These are phyloP conservation scores for Arachis stenosperma DNA, from an alignment of 306 rosid genomes.

Conservation along the genomic window DNA sequence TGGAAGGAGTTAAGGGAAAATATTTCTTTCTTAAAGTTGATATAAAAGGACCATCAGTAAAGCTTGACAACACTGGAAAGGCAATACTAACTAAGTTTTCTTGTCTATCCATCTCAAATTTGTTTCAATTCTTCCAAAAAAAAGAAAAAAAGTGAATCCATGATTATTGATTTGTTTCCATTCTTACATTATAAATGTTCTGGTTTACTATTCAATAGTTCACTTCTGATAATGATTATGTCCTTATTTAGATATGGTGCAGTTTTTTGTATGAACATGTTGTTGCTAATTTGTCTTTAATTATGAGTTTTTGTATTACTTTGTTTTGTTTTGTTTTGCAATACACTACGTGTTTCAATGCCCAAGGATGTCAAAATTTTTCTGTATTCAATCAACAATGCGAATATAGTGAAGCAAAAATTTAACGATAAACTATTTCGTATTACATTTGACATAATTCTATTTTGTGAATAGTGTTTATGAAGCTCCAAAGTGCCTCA, in stretches of 20 bases:
- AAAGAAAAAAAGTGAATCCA: too few species aligned
- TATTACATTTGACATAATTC: neutral
- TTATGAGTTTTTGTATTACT: neutral
- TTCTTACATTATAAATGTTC: neutral
- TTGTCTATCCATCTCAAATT: neutral
- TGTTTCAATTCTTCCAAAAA: too few species aligned
- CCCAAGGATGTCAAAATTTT: conserved; percentile 48
- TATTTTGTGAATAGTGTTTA: neutral
- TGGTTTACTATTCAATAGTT: neutral
- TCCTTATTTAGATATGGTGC: neutral
- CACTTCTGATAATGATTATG: conserved; percentile 13
- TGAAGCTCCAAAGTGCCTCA: neutral
- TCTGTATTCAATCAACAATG: conserved; percentile 49
- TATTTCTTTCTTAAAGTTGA: conserved; percentile 82
- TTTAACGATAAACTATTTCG: conserved; percentile 45
- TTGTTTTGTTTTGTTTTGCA: conserved; percentile 30
- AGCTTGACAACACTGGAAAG: conserved; percentile 73
- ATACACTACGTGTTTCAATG: conserved; percentile 56
- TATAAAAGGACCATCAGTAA: conserved; percentile 81
- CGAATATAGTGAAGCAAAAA: conserved; percentile 46
- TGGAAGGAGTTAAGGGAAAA: conserved; percentile 74
- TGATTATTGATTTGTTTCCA: neutral
- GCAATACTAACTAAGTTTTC: conserved; percentile 13
- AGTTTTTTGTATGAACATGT: neutral
- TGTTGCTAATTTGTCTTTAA: neutral